These are phyloP conservation scores for Sphagnurus paluster DNA, from an alignment of 1,284 basidiomycete species.

Conservation along the genomic window DNA sequence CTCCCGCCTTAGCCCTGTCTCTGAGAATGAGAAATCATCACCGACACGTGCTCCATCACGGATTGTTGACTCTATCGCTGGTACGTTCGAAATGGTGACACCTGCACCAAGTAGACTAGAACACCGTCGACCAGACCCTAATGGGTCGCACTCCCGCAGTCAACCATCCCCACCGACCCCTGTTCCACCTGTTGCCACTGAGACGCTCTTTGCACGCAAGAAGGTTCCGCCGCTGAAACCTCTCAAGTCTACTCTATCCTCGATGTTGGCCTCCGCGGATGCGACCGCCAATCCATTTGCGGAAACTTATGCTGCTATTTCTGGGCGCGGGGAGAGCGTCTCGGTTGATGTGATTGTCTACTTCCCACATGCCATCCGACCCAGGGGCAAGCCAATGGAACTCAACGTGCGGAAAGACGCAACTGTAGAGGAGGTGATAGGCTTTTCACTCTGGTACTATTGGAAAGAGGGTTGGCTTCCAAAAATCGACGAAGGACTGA, in stretches of 20 bases:
- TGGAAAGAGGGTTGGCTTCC: slow-evolving; percentile 88
- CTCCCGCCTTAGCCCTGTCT: slow-evolving; percentile 65
- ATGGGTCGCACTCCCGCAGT: slow-evolving; percentile 14
- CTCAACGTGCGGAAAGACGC: slow-evolving; percentile 85
- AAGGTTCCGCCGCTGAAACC: slow-evolving; percentile 42
- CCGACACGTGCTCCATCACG: slow-evolving; percentile 11
- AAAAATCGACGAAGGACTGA: slow-evolving; percentile 66
- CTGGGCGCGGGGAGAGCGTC: slow-evolving; percentile 66
- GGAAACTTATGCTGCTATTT: slow-evolving; percentile 79
- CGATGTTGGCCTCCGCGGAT: slow-evolving; percentile 62
- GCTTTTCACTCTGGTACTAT: slow-evolving; percentile 89
- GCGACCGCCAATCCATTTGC: slow-evolving; percentile 76
- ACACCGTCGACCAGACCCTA: slow-evolving; percentile 16
- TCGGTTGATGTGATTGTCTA: slow-evolving; percentile 77
- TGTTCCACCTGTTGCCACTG: slow-evolving; percentile 21
- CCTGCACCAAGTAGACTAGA: slow-evolving; percentile 20
- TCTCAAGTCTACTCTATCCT: slow-evolving; percentile 60
- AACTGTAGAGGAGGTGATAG: slow-evolving; percentile 94
- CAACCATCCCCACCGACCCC: slow-evolving; percentile 18
- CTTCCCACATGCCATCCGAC: slow-evolving; percentile 81
- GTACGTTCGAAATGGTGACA: slow-evolving; percentile 34
- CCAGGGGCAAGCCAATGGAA: slow-evolving; percentile 56
- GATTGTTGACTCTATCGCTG: slow-evolving; percentile 22
- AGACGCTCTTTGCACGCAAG: slow-evolving; percentile 52
- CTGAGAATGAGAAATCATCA: slow-evolving; percentile 41